Evolutionary conservation across 345 rosid species (phyloP), one percentile per base, ranked within the genome.

Genomic region (Microcos paniculata): DNA sequence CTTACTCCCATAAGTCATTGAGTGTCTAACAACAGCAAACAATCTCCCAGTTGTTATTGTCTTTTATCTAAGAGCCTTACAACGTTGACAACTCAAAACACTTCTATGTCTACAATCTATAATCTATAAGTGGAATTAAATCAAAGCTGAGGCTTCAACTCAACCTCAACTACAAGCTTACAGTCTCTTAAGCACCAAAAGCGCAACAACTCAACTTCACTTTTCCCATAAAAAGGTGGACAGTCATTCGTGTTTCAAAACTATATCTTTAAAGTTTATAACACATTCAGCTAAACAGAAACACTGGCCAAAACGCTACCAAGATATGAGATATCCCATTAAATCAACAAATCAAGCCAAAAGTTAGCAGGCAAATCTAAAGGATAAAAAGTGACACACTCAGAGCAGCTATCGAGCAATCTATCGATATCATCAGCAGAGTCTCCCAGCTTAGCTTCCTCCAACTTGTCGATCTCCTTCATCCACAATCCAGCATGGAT

Each of bases 401-500:
- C 96, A 14, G 99, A 91, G 74, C 88, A 90, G 81, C 89, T 88
- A 86, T 92, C 94, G 35, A 96, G 97, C 81, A 96, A 82, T 66
- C 90, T 77, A 76, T 96, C 99, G 2, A 92, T 93, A 73, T 93
- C 99, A 83, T 93, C 88, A 4, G 72, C 85, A 1, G 86, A 82
- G 77, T 83, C 87, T 18, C 86, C 91, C 82, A 90, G 63, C 58
- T 86, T 90, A 76, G 92, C 89, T 80, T 96, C 97, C 68, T 96
- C 90, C 77, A 84, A 79, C 82, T 91, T 96, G 79, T 91, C 98
- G 64, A 92, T 92, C 88, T 96, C 98, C 81, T 90, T 93, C 83
- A 86, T 73, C 98, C 99, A 95, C 79, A 93, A 79, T 15, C 94
- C 93, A 26, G 94, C 94, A 76, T 95, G 94, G 58, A 91, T 87